These are phyloP conservation scores for Microthlaspi erraticum DNA, from an alignment of 345 rosid species.

Conservation along the genomic window DNA sequence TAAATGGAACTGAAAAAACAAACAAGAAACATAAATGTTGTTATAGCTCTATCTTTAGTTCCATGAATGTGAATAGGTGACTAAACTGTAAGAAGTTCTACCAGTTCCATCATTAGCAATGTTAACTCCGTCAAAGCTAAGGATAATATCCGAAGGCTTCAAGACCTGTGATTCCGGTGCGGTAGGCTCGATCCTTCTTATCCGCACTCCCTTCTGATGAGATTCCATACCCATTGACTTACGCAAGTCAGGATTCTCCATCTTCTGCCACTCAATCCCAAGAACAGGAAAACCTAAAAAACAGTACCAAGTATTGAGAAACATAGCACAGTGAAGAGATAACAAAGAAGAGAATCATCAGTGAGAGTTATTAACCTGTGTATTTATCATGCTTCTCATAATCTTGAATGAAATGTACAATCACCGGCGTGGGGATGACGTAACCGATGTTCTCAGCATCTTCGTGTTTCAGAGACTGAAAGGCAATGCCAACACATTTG, in stretches of 20 bases:
- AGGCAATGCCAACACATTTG: constrained; percentile 94
- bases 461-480: constrained; percentile 92
- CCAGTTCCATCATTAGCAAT: constrained; percentile 98
- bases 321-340: constrained; percentile 7
- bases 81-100: constrained; percentile 36
- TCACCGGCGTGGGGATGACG: constrained; percentile 95
- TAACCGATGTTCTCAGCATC: constrained; percentile 96
- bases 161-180: constrained; percentile 82
- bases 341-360: constrained; percentile 1
- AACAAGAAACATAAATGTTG: constrained; percentile 22
- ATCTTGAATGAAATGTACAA: constrained; percentile 80
- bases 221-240: constrained; percentile 79
- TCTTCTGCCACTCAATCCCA: constrained; percentile 99
- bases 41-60: neutral
- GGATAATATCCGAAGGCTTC: constrained; percentile 85
- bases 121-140: constrained; percentile 83
- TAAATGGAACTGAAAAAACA: constrained; percentile 74
- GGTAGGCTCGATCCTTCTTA: constrained; percentile 93
- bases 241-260: constrained; percentile 94
- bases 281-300: constrained; percentile 80
- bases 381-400: constrained; percentile 87
- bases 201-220: constrained; percentile 87
- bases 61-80: neutral
- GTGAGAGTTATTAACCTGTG: constrained; percentile 57
- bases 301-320: constrained; percentile 33